Evolutionary conservation across 805 yeast genomes (phyloP), one percentile per base, ranked within the genome.

Genomic region (Saccharomycopsis synnaedendra): DNA sequence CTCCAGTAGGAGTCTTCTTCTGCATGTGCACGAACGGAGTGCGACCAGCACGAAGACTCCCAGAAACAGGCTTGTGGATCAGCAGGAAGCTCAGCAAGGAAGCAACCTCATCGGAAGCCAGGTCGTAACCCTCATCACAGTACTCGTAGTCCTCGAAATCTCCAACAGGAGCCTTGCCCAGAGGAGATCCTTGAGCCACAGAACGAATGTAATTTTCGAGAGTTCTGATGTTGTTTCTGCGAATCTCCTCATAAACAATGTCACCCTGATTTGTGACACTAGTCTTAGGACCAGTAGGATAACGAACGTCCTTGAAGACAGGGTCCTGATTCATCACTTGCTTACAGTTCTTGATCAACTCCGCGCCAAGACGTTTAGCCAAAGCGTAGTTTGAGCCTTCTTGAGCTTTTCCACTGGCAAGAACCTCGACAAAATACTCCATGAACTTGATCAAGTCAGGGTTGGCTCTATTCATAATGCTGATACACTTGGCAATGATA

Each of bases 381-480:
- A 93, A 78, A 63, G 82, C 78, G 68, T 90, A 93, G 33, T 47
- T 50, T 11, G 45, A 38, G 11, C 41, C 32, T n/a, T 44, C 51
- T 64, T 83, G 94, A 63, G 97, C 97, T 63, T 85, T 85, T 51
- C 72, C 66, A 55, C 75, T 82, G 49, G 81, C 76, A 43, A 97
- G 82, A 64, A 76, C 58, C 50, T 65, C 63, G 47, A 71, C 65
- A 50, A 70, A 80, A 68, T 90, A 93, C 67, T 93, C 96, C 97
- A 93, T 93, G 65, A 90, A 88, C 61, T 89, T 90, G 59, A 93
- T 85, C 61, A 93, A 75, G 42, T 94, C 80, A 51, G 94, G 96
- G 66, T 85, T 88, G 40, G 97, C 82, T 67, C 97, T 80, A 77
- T 93, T 93, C 97, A 93, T 89, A 64, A 93, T 86, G 65, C 87